Conservation (phyloP, 1,284 basidiomycete genomes). For the Cryptococcus sp. region DNA sequence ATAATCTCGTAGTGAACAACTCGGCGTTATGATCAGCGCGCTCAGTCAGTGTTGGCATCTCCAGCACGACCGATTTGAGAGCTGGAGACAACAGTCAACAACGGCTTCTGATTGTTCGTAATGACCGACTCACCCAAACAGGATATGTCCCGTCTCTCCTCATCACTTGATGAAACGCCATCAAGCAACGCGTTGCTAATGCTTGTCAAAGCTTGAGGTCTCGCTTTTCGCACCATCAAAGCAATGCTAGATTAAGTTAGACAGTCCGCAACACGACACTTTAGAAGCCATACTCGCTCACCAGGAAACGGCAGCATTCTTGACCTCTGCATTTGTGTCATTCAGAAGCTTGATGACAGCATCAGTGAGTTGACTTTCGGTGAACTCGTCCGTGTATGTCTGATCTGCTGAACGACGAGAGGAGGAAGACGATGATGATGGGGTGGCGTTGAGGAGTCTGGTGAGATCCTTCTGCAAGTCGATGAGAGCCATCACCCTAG, state of each 20-base stretch:
- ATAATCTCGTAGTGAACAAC: slow-evolving; percentile 80
- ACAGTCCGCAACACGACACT: neutral
- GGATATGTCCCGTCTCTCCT: slow-evolving; percentile 74
- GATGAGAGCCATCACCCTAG: slow-evolving; percentile 90
- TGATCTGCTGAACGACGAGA: slow-evolving; percentile 12
- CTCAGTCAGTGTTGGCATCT: slow-evolving; percentile 76
- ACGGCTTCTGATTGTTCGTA: neutral
- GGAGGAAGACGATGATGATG: slow-evolving; percentile 49
- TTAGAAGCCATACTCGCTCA: slow-evolving; percentile 40
- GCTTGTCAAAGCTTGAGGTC: slow-evolving; percentile 73
- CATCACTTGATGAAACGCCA: slow-evolving; percentile 33
- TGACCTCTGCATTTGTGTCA: slow-evolving; percentile 96
- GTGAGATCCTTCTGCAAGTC: slow-evolving; percentile 85
- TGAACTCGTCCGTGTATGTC: slow-evolving; percentile 67
- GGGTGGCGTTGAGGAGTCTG: slow-evolving; percentile 62
- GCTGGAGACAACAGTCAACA: slow-evolving; percentile 56
- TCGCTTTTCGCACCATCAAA: slow-evolving; percentile 35
- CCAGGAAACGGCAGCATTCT: slow-evolving; percentile 96
- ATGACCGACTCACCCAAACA: slow-evolving; percentile 68
- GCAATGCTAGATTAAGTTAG: slow-evolving; percentile 23
- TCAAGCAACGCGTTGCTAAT: slow-evolving; percentile 68
- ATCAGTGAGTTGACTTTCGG: slow-evolving; percentile 76
- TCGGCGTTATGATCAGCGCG: slow-evolving; percentile 77
- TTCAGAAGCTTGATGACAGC: slow-evolving; percentile 81
- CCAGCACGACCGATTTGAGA: slow-evolving; percentile 89